These are phyloP conservation scores for Neurospora tetrasperma DNA, from an alignment of 495 filamentous ascomycete genomes.

Conservation along the genomic window DNA sequence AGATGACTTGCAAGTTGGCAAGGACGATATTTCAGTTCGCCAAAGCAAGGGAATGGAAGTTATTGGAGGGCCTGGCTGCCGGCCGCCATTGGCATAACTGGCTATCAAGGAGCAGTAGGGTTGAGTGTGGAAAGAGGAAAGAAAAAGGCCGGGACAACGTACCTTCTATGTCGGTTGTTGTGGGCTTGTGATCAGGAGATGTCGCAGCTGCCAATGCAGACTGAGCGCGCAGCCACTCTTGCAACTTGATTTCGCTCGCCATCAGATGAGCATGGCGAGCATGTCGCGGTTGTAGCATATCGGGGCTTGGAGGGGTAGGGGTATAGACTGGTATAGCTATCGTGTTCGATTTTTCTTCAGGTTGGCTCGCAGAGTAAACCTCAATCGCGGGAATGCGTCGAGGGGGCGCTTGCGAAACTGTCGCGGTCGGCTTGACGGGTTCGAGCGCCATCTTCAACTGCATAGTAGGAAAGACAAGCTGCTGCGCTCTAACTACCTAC, in stretches of 20 bases:
- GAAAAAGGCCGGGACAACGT: not conserved
- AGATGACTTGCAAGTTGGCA: not conserved
- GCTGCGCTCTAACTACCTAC: not conserved
- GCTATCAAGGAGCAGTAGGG: not conserved
- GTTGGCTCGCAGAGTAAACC: not conserved
- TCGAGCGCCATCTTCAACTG: not conserved
- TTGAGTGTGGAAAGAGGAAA: not conserved
- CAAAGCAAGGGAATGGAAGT: not conserved
- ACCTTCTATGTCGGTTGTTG: not conserved
- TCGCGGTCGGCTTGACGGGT: not conserved
- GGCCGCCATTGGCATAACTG: not conserved
- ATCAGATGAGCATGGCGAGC: not conserved
- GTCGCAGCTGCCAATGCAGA: not conserved
- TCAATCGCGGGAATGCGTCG: not conserved
- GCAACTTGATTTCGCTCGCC: not conserved
- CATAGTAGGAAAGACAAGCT: not conserved
- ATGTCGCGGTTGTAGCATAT: not conserved
- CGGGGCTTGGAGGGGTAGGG: not conserved
- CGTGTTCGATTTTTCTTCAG: not conserved
- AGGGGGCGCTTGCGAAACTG: not conserved
- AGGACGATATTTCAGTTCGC: not conserved
- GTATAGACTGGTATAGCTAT: not conserved
- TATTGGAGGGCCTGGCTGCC: not conserved
- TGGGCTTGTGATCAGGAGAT: not conserved
- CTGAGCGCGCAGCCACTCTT: not conserved